Evolutionary conservation across 495 filamentous ascomycete species (phyloP).

Genomic region (Penicillium ochrochloron): DNA sequence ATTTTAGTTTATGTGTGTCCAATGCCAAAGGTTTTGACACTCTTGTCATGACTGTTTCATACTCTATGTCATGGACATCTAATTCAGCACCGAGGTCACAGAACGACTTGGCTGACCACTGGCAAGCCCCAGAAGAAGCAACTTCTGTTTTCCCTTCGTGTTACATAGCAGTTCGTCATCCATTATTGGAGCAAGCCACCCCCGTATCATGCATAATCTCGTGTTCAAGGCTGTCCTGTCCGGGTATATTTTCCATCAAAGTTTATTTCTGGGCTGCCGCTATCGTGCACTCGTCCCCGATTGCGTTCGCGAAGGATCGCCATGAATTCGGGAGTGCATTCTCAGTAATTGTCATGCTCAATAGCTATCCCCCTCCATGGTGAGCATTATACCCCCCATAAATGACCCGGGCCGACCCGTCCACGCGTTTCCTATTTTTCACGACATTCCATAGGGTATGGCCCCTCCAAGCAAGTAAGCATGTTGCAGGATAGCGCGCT

Average conservation of each 20-base stretch:
- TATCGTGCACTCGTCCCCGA: too few relatives aligned
- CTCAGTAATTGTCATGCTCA: too few relatives aligned
- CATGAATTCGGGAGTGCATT: too few relatives aligned
- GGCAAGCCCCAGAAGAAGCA: not conserved
- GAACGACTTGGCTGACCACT: not conserved
- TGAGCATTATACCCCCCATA: not conserved
- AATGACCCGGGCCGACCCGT: not conserved
- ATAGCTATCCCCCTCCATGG: not conserved
- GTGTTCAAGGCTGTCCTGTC: not conserved
- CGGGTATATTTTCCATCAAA: not conserved
- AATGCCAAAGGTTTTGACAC: not conserved
- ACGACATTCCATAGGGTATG: not conserved
- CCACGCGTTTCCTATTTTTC: not conserved
- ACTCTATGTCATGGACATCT: not conserved
- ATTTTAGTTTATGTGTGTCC: constrained; percentile 3
- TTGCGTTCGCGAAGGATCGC: too few relatives aligned
- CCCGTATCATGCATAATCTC: too few relatives aligned
- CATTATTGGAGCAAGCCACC: too few relatives aligned
- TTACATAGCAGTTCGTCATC: too few relatives aligned
- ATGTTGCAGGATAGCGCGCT: too few relatives aligned
- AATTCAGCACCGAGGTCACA: not conserved
- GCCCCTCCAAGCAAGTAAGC: too few relatives aligned
- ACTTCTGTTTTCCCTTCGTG: not conserved
- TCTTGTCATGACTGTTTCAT: not conserved
- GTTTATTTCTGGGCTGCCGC: too few relatives aligned